phyloP scores from a whole-genome alignment of 495 filamentous ascomycete genomes.

The Penicillium waksmanii region DNA sequence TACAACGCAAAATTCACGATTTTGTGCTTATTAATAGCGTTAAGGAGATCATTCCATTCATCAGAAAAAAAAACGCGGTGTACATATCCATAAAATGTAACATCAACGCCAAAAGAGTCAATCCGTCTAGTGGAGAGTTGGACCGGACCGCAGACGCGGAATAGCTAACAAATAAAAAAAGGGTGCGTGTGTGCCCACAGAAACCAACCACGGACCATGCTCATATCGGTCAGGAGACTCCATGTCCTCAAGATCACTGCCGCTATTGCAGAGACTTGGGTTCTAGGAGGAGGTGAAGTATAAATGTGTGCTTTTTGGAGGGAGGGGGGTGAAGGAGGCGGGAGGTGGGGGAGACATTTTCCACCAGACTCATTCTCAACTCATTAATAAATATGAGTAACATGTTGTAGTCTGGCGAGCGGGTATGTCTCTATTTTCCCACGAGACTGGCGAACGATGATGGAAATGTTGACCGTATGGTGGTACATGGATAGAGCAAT shows the following conservation, averaged over 20 bases:
- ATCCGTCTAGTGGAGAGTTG: conserved; percentile 20
- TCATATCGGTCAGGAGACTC: conserved; percentile 30
- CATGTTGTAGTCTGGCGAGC: neutral
- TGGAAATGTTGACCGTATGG: conserved; percentile 23
- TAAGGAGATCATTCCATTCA: conserved; percentile 30
- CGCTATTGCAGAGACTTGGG: conserved; percentile 6
- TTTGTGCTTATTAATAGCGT: neutral
- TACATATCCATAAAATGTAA: conserved; percentile 26
- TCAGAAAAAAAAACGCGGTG: conserved; percentile 23
- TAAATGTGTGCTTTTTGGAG: conserved; percentile 25
- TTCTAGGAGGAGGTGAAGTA: conserved; percentile 7
- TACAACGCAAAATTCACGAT: no score
- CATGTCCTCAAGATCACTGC: conserved; percentile 3
- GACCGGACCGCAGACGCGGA: neutral
- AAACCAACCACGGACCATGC: conserved; percentile 27
- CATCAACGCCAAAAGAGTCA: conserved; percentile 21
- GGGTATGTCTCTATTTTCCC: neutral
- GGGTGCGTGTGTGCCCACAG: conserved; percentile 3
- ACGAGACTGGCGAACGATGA: neutral
- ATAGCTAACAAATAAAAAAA: neutral
- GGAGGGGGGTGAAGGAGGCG: neutral
- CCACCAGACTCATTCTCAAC: no score
- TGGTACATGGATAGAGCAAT: conserved; percentile 37
- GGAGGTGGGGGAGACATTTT: neutral
- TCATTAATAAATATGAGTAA: no score